These are phyloP conservation scores for Kodamaea kakaduensis DNA, from an alignment of 805 yeast genomes.

Conservation along the genomic window DNA sequence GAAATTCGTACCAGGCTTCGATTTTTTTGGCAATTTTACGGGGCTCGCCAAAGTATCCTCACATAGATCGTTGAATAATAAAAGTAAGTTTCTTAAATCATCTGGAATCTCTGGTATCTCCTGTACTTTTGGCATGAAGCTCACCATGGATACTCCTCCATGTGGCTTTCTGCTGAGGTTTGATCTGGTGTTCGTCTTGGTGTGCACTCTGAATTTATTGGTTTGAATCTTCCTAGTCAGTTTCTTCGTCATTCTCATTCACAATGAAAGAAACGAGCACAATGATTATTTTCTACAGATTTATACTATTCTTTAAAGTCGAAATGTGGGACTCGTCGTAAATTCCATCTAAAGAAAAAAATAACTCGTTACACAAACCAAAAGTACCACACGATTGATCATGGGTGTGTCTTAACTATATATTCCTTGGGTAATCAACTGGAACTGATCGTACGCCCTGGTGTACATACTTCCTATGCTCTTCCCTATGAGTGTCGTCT, in stretches of 20 bases:
- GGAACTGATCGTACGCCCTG: slow-evolving; percentile 91
- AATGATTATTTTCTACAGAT: no score
- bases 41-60: background rate
- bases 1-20: no score
- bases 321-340: background rate
- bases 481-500: slow-evolving; percentile 66
- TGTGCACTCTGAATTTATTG: background rate
- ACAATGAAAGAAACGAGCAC: no score
- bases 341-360: background rate
- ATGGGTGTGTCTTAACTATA: slow-evolving; percentile 45
- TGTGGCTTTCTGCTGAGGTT: no score
- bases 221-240: background rate
- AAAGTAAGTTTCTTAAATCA: background rate
- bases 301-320: no score
- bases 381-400: no score
- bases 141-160: no score
- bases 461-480: slow-evolving; percentile 88
- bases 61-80: background rate
- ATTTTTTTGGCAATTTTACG: background rate
- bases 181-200: no score
- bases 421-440: slow-evolving; percentile 91
- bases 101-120: background rate
- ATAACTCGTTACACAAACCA: background rate
- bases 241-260: no score
- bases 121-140: no score